Evolutionary conservation across 305 asterid species (phyloP).

Genomic region (Fraxinus sp.): DNA sequence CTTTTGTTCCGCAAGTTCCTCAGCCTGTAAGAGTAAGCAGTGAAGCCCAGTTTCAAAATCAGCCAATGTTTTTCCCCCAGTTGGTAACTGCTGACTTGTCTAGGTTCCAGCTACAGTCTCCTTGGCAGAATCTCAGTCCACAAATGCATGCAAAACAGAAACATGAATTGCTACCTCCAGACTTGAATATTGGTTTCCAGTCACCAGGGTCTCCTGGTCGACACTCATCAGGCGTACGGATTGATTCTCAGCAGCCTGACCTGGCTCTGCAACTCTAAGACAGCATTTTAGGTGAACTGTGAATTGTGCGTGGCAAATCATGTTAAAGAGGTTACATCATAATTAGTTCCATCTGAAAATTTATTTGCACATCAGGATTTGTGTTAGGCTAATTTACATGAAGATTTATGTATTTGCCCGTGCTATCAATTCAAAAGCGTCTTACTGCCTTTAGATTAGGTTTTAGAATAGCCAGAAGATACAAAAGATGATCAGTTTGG

Average conservation of each 20-base stretch:
- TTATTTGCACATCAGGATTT: background rate
- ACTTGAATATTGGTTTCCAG: slow-evolving; percentile 80
- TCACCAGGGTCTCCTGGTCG: slow-evolving; percentile 85
- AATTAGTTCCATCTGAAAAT: background rate
- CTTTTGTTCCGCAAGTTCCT: slow-evolving; percentile 59
- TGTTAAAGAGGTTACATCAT: background rate
- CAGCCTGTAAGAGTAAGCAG: slow-evolving; percentile 50
- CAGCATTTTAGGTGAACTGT: background rate
- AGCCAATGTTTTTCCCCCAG: slow-evolving; percentile 60
- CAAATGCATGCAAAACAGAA: slow-evolving; percentile 67
- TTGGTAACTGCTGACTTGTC: slow-evolving; percentile 66
- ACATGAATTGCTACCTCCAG: slow-evolving; percentile 78
- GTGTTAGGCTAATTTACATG: background rate
- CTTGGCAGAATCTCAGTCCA: slow-evolving; percentile 55
- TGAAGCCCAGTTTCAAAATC: slow-evolving; percentile 59
- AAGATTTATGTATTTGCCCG: background rate
- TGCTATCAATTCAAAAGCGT: background rate
- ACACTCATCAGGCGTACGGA: slow-evolving; percentile 68
- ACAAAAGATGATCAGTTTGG: background rate
- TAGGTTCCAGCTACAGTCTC: slow-evolving; percentile 65
- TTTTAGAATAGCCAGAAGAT: slow-evolving; percentile 4
- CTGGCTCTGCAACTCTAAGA: slow-evolving; percentile 86
- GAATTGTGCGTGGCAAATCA: background rate
- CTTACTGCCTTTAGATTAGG: slow-evolving; percentile 5
- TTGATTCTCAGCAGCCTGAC: slow-evolving; percentile 99